Evolutionary conservation across 75 land plant species (phyloP).

Genomic region (Chamaecyparis obtusa): DNA sequence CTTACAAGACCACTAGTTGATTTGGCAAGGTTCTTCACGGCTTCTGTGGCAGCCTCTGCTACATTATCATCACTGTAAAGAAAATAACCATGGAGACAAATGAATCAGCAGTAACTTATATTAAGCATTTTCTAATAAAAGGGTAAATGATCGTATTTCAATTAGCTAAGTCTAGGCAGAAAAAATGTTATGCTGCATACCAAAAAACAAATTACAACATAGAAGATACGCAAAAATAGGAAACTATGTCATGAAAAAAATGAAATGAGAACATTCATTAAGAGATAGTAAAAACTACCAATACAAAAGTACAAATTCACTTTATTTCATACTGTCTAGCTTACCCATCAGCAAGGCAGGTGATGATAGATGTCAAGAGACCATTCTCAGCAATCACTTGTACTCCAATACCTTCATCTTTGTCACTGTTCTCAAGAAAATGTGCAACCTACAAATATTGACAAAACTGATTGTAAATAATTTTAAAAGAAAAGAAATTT

Average conservation of each 20-base stretch:
- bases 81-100: background rate
- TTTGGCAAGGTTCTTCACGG: slow-evolving; percentile 46
- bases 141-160: background rate
- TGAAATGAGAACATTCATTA: background rate
- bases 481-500: background rate
- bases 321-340: background rate
- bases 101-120: background rate
- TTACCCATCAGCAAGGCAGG: slow-evolving; percentile 3
- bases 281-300: background rate
- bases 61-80: slow-evolving; percentile 51
- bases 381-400: slow-evolving; percentile 1
- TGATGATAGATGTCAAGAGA: background rate
- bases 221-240: background rate
- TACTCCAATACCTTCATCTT: slow-evolving; percentile 7
- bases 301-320: background rate
- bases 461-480: background rate
- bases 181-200: background rate
- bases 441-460: background rate
- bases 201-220: background rate
- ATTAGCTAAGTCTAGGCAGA: background rate
- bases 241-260: background rate
- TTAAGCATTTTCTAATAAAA: background rate
- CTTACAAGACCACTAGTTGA: slow-evolving; percentile 31
- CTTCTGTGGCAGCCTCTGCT: slow-evolving; percentile 53
- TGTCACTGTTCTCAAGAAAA: slow-evolving; percentile 5